Evolutionary conservation across 805 yeast species (phyloP).

Genomic region (Wickerhamomyces tratensis): DNA sequence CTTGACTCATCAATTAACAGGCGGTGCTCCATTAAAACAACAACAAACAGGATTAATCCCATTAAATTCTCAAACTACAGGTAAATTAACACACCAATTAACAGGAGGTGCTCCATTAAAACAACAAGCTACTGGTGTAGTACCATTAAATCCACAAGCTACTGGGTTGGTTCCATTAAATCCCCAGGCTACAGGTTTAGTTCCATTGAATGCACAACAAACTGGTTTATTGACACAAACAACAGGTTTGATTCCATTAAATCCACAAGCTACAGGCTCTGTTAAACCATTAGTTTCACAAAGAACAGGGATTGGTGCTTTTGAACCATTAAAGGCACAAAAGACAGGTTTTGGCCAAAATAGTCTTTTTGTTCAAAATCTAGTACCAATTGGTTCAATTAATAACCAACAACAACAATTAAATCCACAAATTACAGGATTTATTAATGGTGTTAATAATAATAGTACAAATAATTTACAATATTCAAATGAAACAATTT

Average conservation of each 20-base stretch:
- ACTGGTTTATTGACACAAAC: neutral
- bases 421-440: conserved; percentile 17
- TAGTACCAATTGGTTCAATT: conserved; percentile 78
- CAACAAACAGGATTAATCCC: conserved; percentile 26
- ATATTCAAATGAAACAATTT: conserved; percentile 39
- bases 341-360: conserved; percentile 37
- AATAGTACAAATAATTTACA: conserved; percentile 20
- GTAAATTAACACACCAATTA: conserved; percentile 3
- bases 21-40: conserved; percentile 16
- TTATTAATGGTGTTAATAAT: conserved; percentile 1
- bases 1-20: conserved; percentile 8
- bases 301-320: conserved; percentile 39
- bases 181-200: conserved; percentile 10
- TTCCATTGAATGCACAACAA: neutral
- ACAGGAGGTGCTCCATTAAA: conserved; percentile 21
- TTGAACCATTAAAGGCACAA: conserved; percentile 27
- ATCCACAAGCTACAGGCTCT: conserved; percentile 28
- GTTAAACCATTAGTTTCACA: conserved; percentile 39
- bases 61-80: conserved; percentile 13
- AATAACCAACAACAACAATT: conserved; percentile 13
- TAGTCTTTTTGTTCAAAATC: conserved; percentile 30
- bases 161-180: conserved; percentile 20
- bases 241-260: conserved; percentile 15
- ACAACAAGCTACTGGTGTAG: conserved; percentile 61
- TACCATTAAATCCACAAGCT: conserved; percentile 30